phyloP scores from a whole-genome alignment of 2,329 filamentous ascomycete genomes.

The Drechslerella dactyloides region DNA sequence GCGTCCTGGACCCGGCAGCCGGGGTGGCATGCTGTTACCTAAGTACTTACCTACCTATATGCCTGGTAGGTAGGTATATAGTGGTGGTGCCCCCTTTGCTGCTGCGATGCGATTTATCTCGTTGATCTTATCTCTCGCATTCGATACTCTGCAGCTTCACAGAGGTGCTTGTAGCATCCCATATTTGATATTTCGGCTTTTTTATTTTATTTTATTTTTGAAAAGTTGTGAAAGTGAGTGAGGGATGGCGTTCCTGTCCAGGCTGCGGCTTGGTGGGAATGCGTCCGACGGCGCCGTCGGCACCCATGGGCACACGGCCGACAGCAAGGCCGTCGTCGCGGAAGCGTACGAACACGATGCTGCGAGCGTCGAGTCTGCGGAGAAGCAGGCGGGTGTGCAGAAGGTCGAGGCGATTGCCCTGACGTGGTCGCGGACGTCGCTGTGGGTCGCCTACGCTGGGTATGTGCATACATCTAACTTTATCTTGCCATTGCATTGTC shows the following conservation, averaged over 20 bases:
- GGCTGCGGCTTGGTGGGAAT: conserved; percentile 17
- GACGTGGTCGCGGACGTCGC: conserved; percentile 61
- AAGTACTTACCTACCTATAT: too few relatives aligned
- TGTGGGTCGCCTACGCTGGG: conserved; percentile 62
- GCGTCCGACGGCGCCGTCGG: neutral
- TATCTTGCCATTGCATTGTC: conserved; percentile 12
- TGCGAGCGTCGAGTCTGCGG: conserved; percentile 35
- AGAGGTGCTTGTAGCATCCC: too few relatives aligned
- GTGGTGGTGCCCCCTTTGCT: too few relatives aligned
- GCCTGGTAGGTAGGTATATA: too few relatives aligned
- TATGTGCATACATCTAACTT: conserved; percentile 52
- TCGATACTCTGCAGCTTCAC: conserved; percentile 9
- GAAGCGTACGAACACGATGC: conserved; percentile 15
- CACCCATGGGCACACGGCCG: conserved; percentile 2
- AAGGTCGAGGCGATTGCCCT: conserved; percentile 62
- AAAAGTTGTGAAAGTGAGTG: too few relatives aligned
- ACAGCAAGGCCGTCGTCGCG: conserved; percentile 10
- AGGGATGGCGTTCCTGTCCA: conserved; percentile 28
- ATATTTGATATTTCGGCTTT: too few relatives aligned
- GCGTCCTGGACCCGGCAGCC: too few relatives aligned
- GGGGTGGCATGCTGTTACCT: too few relatives aligned
- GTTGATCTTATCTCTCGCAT: conserved; percentile 45
- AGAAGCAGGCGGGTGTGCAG: conserved; percentile 61
- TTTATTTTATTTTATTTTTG: too few relatives aligned
- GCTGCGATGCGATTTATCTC: conserved; percentile 25